Conservation (phyloP, 306 rosid species). For the Medicago lupulina region DNA sequence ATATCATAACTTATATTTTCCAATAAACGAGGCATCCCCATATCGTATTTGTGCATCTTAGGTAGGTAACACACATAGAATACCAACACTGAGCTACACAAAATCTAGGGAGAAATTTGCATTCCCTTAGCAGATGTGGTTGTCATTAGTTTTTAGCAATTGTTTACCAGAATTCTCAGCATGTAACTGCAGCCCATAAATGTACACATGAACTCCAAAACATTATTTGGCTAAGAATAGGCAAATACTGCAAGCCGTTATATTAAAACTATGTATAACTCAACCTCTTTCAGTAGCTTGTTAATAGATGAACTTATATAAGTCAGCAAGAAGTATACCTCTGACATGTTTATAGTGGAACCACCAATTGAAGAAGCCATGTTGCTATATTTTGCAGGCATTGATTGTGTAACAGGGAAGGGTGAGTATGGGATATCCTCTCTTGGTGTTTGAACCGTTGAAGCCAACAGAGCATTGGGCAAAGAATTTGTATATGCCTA, state of each 20-base stretch:
- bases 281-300: slow-evolving; percentile 28
- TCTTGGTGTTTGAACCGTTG: slow-evolving; percentile 77
- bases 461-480: slow-evolving; percentile 83
- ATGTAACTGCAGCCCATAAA: slow-evolving; percentile 21
- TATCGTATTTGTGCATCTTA: too few relatives aligned
- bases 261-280: background rate
- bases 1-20: too few relatives aligned
- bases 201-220: background rate
- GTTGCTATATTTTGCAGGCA: slow-evolving; percentile 82
- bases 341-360: slow-evolving; percentile 84
- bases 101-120: too few relatives aligned
- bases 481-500: slow-evolving; percentile 88
- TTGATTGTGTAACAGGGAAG: slow-evolving; percentile 78
- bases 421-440: slow-evolving; percentile 93
- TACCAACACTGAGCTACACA: too few relatives aligned
- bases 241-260: slow-evolving; percentile 2
- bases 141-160: slow-evolving; percentile 9
- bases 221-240: background rate
- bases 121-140: background rate
- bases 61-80: too few relatives aligned
- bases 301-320: slow-evolving; percentile 9
- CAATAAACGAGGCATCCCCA: too few relatives aligned
- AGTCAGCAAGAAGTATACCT: slow-evolving; percentile 59
- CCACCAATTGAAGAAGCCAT: slow-evolving; percentile 82
- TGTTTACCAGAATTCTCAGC: background rate